Evolutionary conservation across 192 early-diverging fungal genomes (phyloP).

Genomic region (Podila epigama): DNA sequence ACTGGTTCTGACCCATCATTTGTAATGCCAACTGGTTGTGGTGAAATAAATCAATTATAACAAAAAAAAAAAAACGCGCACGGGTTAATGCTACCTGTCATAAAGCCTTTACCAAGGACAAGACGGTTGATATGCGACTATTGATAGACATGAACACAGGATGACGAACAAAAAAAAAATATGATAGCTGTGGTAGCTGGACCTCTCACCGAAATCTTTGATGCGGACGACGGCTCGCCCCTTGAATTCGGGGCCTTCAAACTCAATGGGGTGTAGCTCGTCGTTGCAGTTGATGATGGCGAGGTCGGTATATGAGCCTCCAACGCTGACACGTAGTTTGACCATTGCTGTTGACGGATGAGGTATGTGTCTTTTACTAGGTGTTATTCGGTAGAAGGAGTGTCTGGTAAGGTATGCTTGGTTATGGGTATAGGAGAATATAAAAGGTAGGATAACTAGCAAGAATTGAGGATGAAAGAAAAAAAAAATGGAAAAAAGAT

Average conservation of each 20-base stretch:
- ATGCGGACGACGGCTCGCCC: conserved; percentile 44
- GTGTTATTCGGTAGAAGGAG: not conserved
- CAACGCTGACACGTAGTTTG: conserved; percentile 43
- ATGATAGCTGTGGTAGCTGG: not conserved
- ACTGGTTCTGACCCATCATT: conserved; percentile 44
- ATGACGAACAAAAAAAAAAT: not conserved
- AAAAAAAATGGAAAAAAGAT: not conserved
- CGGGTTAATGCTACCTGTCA: too few relatives aligned
- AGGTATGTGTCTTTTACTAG: not conserved
- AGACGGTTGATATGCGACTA: too few relatives aligned
- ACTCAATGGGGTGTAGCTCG: conserved; percentile 44
- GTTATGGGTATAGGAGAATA: not conserved
- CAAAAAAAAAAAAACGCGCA: not conserved
- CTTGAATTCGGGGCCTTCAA: conserved; percentile 44
- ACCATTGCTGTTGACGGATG: conserved; percentile 8
- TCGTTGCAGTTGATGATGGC: conserved; percentile 44
- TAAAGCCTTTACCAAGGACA: too few relatives aligned
- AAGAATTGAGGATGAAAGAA: not conserved
- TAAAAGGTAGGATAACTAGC: not conserved
- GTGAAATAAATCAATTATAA: not conserved
- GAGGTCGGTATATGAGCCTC: conserved; percentile 41
- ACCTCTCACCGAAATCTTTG: conserved; percentile 51
- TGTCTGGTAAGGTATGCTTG: too few relatives aligned
- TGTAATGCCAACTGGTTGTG: conserved; percentile 26
- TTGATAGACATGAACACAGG: too few relatives aligned